phyloP scores from a whole-genome alignment of 2,329 filamentous ascomycete genomes.

The Nigrospora sphaerica region DNA sequence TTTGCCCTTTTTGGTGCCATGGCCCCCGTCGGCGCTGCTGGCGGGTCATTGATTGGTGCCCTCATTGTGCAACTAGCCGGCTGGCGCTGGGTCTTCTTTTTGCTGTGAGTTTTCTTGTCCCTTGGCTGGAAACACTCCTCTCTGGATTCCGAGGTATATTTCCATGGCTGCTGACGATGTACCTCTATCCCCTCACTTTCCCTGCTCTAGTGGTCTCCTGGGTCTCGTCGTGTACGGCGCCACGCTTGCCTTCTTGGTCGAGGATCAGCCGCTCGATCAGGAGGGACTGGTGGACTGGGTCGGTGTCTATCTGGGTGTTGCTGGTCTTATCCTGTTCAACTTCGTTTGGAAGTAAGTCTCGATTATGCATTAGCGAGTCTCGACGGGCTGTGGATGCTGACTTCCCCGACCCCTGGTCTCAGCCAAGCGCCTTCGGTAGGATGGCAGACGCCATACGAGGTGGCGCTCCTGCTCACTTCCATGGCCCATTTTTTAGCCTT shows the following conservation, averaged over 20 bases:
- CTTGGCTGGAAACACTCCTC: no score
- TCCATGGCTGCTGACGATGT: no score
- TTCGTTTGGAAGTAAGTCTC: slow-evolving; percentile 41
- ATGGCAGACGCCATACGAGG: slow-evolving; percentile 34
- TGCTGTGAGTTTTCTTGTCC: slow-evolving; percentile 3
- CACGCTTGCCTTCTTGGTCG: slow-evolving; percentile 11
- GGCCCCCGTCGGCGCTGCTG: not conserved
- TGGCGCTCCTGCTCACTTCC: slow-evolving; percentile 28
- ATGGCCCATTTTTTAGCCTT: slow-evolving; percentile 20
- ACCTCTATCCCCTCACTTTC: no score
- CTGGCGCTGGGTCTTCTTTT: slow-evolving; percentile 34
- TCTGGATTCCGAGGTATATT: no score
- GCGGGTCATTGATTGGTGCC: slow-evolving; percentile 22
- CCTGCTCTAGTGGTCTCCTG: slow-evolving; percentile 7
- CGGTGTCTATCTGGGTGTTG: slow-evolving; percentile 29
- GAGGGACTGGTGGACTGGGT: slow-evolving; percentile 30
- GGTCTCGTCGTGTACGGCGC: slow-evolving; percentile 7
- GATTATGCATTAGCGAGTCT: not conserved
- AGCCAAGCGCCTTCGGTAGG: slow-evolving; percentile 35
- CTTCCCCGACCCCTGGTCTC: not conserved
- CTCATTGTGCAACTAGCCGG: slow-evolving; percentile 22
- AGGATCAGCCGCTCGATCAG: slow-evolving; percentile 23
- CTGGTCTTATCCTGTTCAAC: slow-evolving; percentile 38
- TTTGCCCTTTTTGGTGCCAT: not conserved
- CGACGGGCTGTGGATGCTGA: not conserved